Evolutionary conservation across 129 eudicot genomes (phyloP).

Genomic region (Escallonia rubra): DNA sequence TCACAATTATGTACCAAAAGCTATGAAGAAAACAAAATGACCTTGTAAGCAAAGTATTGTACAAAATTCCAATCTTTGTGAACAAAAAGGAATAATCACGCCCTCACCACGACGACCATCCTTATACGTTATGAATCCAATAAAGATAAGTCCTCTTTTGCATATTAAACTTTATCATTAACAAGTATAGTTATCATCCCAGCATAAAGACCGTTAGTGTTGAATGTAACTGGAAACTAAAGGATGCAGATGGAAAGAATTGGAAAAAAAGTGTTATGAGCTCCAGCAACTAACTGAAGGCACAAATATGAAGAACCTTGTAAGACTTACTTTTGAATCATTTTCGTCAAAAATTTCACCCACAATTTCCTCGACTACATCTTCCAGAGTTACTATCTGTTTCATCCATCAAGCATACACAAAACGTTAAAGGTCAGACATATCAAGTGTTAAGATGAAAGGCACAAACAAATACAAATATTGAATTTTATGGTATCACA

Average conservation of each 20-base stretch:
- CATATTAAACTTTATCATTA: no score
- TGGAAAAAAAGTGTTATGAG: not conserved
- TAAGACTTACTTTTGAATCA: slow-evolving; percentile 81
- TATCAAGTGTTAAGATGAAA: no score
- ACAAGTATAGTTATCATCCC: not conserved
- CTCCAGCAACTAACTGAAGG: not conserved
- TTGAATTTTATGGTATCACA: no score
- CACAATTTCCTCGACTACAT: slow-evolving; percentile 98
- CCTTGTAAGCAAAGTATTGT: no score
- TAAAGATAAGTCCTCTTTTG: no score
- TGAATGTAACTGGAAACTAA: not conserved
- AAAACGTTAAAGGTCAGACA: not conserved
- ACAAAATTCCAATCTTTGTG: no score
- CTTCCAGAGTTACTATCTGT: slow-evolving; percentile 95
- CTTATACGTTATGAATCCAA: no score
- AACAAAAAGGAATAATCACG: no score
- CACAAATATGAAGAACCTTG: not conserved
- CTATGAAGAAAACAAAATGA: no score
- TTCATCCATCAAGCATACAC: slow-evolving; percentile 12
- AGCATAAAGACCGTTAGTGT: not conserved
- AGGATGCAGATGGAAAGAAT: not conserved
- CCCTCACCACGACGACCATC: no score
- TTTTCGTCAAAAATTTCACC: slow-evolving; percentile 98
- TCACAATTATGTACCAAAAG: not conserved
- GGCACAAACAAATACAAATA: no score